These are phyloP conservation scores for Acanthamoeba castellanii DNA, from an alignment of 208 protist genomes.

Conservation along the genomic window DNA sequence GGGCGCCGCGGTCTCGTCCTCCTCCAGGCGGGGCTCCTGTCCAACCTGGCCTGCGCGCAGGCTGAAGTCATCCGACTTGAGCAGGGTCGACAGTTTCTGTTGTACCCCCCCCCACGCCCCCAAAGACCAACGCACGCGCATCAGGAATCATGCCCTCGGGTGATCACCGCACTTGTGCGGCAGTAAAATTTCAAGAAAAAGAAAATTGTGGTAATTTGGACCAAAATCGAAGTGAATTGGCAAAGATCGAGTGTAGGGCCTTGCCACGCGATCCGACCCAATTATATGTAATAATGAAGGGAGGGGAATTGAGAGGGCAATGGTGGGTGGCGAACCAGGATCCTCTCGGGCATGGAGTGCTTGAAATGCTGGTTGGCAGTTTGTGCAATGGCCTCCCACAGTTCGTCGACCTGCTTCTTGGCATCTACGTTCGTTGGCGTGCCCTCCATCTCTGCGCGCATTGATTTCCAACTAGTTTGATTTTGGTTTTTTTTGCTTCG, in stretches of 20 bases:
- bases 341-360: background rate
- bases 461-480: too few relatives aligned
- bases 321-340: background rate
- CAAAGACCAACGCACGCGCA: too few relatives aligned
- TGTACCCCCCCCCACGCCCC: too few relatives aligned
- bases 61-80: constrained; percentile 6
- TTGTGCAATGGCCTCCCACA: background rate
- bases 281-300: too few relatives aligned
- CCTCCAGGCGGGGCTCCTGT: background rate
- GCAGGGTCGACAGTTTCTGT: background rate
- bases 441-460: background rate
- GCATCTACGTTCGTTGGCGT: background rate
- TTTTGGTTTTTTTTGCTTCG: too few relatives aligned
- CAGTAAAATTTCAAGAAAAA: background rate
- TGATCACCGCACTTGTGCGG: background rate
- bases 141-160: background rate
- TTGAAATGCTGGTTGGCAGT: constrained; percentile 37
- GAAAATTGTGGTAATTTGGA: too few relatives aligned
- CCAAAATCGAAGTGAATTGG: too few relatives aligned
- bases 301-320: background rate
- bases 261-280: too few relatives aligned
- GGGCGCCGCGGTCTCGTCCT: background rate
- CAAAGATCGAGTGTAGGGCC: too few relatives aligned
- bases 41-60: background rate
- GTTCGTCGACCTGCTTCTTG: constrained; percentile 22